A percentile compares a stretch with the other conserved stretches of the same genome.
Evolutionary conservation across 148 eudicot species (phyloP).

Genomic region (Dianthus caryophyllus): DNA sequence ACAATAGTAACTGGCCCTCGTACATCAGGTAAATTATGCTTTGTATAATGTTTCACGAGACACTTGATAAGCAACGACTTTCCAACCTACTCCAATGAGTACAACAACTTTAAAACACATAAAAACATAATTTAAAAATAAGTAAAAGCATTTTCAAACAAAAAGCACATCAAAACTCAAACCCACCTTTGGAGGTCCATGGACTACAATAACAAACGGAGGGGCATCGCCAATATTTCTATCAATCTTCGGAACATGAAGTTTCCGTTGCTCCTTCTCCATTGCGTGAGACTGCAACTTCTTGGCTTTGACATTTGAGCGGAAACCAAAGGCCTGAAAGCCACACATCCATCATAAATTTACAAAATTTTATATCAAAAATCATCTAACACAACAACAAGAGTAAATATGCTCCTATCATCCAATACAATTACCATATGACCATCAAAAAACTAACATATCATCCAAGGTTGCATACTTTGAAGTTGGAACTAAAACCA

Average conservation of each 20-base stretch:
- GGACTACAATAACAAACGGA: slow-evolving; percentile 83
- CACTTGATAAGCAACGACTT: slow-evolving; percentile 82
- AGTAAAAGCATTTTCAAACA: slow-evolving; percentile 2
- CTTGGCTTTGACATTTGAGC: slow-evolving; percentile 72
- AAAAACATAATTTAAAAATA: not conserved
- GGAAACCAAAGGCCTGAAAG: slow-evolving; percentile 71
- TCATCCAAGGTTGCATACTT: not conserved
- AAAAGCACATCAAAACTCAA: not conserved
- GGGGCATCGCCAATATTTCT: slow-evolving; percentile 71
- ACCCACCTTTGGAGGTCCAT: slow-evolving; percentile 82
- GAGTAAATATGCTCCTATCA: not conserved
- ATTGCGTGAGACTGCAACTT: slow-evolving; percentile 53
- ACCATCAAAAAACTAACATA: not conserved
- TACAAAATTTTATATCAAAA: not conserved
- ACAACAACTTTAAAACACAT: not conserved
- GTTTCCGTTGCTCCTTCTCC: slow-evolving; percentile 87
- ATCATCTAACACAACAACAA: not conserved
- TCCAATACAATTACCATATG: not conserved
- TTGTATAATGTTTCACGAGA: slow-evolving; percentile 81
- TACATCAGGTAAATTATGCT: slow-evolving; percentile 86
- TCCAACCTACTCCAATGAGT: slow-evolving; percentile 53
- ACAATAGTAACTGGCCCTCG: slow-evolving; percentile 82
- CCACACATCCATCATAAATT: not conserved
- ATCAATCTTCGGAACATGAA: slow-evolving; percentile 74
- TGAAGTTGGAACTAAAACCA: slow-evolving; percentile 7